These are phyloP conservation scores for Haematococcus lacustris DNA, from an alignment of 139 green algal genomes.

Conservation along the genomic window DNA sequence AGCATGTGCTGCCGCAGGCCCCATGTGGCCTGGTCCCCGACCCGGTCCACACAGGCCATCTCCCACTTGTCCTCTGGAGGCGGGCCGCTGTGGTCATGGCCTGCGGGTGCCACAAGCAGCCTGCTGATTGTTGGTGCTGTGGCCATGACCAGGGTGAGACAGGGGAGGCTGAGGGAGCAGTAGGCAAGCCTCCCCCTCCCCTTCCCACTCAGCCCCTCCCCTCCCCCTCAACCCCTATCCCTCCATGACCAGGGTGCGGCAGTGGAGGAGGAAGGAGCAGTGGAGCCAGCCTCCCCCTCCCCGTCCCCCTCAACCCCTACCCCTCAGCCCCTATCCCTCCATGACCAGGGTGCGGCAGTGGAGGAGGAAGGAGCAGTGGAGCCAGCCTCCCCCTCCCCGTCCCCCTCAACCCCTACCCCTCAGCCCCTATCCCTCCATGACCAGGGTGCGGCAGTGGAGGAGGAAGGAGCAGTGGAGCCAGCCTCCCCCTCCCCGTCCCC, in stretches of 20 bases:
- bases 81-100: slow-evolving; percentile 20
- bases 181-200: too few relatives aligned
- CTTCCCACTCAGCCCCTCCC: too few relatives aligned
- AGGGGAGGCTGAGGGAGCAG: too few relatives aligned
- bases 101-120: neutral
- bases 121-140: neutral
- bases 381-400: too few relatives aligned
- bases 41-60: slow-evolving; percentile 28
- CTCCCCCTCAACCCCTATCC: neutral
- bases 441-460: too few relatives aligned
- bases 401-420: too few relatives aligned
- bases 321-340: neutral
- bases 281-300: neutral
- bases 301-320: neutral
- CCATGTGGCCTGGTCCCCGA: slow-evolving; percentile 26
- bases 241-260: neutral
- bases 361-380: too few relatives aligned
- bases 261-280: neutral
- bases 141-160: neutral
- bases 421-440: too few relatives aligned
- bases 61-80: slow-evolving; percentile 35
- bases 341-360: too few relatives aligned
- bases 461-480: too few relatives aligned
- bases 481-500: too few relatives aligned
- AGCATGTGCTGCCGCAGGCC: slow-evolving; percentile 16